These are phyloP conservation scores for Irpex sp. DNA, from an alignment of 1,284 basidiomycete genomes.

Conservation along the genomic window DNA sequence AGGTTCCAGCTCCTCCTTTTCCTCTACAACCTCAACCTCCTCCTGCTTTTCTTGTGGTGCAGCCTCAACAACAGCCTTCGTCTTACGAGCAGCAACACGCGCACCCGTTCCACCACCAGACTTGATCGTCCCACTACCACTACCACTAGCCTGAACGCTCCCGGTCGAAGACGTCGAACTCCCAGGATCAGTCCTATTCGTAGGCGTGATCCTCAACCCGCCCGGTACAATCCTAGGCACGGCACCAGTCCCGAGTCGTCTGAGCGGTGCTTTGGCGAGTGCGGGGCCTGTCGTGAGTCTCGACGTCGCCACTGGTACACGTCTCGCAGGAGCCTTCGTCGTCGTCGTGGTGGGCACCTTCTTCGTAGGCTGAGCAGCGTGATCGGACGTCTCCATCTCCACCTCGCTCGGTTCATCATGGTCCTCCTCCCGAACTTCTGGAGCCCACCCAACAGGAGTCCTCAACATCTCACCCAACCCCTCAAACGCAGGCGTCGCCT, in stretches of 20 bases:
- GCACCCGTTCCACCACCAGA: background rate
- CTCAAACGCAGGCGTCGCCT: constrained; percentile 26
- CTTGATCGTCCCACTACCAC: background rate
- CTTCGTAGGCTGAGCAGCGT: background rate
- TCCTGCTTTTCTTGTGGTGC: constrained; percentile 6
- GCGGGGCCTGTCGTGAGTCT: background rate
- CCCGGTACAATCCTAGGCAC: constrained; percentile 9
- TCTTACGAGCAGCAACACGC: constrained; percentile 15
- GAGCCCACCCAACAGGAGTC: constrained; percentile 24
- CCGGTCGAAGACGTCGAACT: background rate
- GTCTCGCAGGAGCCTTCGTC: background rate
- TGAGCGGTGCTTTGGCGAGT: constrained; percentile 9
- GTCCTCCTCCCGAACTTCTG: background rate
- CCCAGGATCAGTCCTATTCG: constrained; percentile 3
- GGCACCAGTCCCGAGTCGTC: background rate
- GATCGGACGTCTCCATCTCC: background rate
- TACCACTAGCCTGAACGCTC: too few relatives aligned
- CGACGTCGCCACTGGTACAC: background rate
- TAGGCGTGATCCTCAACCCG: constrained; percentile 11
- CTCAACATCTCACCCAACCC: constrained; percentile 32
- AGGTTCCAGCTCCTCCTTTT: constrained; percentile 5
- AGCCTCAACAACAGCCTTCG: constrained; percentile 3
- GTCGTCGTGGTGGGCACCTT: background rate
- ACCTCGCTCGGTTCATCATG: too few relatives aligned
- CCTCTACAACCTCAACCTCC: constrained; percentile 11